phyloP scores from a whole-genome alignment of 2,329 filamentous ascomycete genomes.

The Trematosphaeria pertusa region DNA sequence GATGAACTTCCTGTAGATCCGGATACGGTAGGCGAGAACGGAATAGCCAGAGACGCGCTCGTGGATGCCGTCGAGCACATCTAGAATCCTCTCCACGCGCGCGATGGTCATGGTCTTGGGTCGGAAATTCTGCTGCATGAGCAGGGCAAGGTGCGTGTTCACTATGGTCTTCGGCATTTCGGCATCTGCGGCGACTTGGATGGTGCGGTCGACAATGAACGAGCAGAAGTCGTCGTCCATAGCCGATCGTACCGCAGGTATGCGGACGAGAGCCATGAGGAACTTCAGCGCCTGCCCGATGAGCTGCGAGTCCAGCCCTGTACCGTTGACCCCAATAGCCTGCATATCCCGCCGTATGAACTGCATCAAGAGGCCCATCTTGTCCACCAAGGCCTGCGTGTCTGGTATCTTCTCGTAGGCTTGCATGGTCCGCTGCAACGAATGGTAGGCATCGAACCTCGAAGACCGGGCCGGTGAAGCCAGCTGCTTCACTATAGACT shows the following conservation, averaged over 20 bases:
- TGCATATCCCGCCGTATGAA: slow-evolving; percentile 85
- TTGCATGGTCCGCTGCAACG: slow-evolving; percentile 76
- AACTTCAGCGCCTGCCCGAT: slow-evolving; percentile 80
- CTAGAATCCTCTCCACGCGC: slow-evolving; percentile 73
- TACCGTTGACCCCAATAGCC: slow-evolving; percentile 63
- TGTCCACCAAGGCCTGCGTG: slow-evolving; percentile 60
- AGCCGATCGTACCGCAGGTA: slow-evolving; percentile 71
- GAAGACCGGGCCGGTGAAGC: slow-evolving; percentile 74
- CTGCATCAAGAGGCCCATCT: slow-evolving; percentile 77
- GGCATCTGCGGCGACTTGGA: slow-evolving; percentile 73
- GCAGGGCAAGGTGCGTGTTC: slow-evolving; percentile 79
- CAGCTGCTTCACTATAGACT: slow-evolving; percentile 83
- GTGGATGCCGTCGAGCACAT: slow-evolving; percentile 74
- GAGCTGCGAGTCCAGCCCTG: slow-evolving; percentile 69
- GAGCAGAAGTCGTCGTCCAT: slow-evolving; percentile 79
- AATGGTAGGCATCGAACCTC: slow-evolving; percentile 85
- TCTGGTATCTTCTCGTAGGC: slow-evolving; percentile 79
- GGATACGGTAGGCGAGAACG: slow-evolving; percentile 76
- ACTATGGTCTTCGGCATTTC: slow-evolving; percentile 77
- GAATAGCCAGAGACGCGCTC: slow-evolving; percentile 79
- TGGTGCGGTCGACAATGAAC: slow-evolving; percentile 82
- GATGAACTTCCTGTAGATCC: slow-evolving; percentile 80
- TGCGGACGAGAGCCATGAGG: slow-evolving; percentile 77
- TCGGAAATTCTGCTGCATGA: slow-evolving; percentile 81
- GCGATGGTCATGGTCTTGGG: slow-evolving; percentile 75